Evolutionary conservation across 2,329 filamentous ascomycete genomes (phyloP).

Genomic region (Plenodomus tracheiphilus): DNA sequence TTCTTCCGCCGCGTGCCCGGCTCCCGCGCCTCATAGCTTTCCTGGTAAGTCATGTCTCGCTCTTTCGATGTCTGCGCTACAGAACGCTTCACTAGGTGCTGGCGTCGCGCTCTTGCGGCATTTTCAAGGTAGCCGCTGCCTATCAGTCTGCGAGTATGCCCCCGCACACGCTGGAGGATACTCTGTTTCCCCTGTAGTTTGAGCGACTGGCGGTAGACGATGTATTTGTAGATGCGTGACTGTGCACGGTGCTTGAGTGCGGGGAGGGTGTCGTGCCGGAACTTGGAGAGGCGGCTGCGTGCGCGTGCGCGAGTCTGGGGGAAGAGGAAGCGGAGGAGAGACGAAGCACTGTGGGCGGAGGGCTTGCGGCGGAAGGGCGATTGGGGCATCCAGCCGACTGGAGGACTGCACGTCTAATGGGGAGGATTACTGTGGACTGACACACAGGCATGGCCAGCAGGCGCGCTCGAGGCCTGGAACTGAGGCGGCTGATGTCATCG

Average conservation of each 20-base stretch:
- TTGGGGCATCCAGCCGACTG: slow-evolving; percentile 38
- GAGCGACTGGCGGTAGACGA: slow-evolving; percentile 63
- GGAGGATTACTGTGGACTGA: slow-evolving; percentile 1
- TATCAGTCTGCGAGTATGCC: slow-evolving; percentile 36
- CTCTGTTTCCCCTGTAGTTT: slow-evolving; percentile 33
- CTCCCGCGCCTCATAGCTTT: slow-evolving; percentile 53
- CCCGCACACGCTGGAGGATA: slow-evolving; percentile 37
- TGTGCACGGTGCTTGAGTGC: slow-evolving; percentile 71
- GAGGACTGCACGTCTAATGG: slow-evolving; percentile 12
- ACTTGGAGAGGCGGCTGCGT: slow-evolving; percentile 66
- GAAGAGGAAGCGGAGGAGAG: slow-evolving; percentile 68
- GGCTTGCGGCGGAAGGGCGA: slow-evolving; percentile 36
- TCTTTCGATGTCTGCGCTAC: slow-evolving; percentile 25
- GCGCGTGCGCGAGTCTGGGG: slow-evolving; percentile 66
- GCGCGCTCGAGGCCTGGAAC: background rate
- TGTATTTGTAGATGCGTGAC: slow-evolving; percentile 73
- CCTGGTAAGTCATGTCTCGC: slow-evolving; percentile 36
- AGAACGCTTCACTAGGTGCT: slow-evolving; percentile 35
- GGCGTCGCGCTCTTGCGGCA: slow-evolving; percentile 34
- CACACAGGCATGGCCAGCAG: background rate
- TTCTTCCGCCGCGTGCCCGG: slow-evolving; percentile 76
- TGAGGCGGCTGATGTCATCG: background rate
- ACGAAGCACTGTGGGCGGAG: slow-evolving; percentile 34
- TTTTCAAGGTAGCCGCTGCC: slow-evolving; percentile 36
- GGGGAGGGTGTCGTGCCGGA: slow-evolving; percentile 77